Evolutionary conservation across 2,329 filamentous ascomycete species (phyloP), one percentile per base, ranked within the genome.

Genomic region (Neurospora sp.): DNA sequence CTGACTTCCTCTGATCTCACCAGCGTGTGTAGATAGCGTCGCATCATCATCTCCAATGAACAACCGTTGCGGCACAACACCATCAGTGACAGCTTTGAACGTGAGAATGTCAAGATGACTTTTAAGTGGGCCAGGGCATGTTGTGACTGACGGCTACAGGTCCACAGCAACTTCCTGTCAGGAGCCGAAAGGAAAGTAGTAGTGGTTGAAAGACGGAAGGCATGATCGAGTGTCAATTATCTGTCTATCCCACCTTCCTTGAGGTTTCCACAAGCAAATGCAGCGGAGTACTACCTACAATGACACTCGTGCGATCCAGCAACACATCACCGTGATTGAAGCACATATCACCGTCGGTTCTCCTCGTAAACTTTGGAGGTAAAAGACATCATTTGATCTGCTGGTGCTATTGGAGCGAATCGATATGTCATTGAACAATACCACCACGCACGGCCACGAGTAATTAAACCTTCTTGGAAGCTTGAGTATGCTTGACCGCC

Each of bases 31-130:
- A 11, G 0, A 46, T 6, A 11, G 4, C 1, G 41, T 11, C n/a
- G 0, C 0, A 3, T 46, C 41, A 19, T 19, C 1, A 0, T 11
- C 8, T 19, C 3, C 8, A 0, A 19, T 46, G 41, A 28, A 23
- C 23, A 28, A 28, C 23, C 23, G 8, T 19, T 23, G 43, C 43
- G 19, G 10, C 5, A 12, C 10, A 23, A 23, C 2, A 8, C 11
- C 10, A 23, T 52, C 43, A 52, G 19, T 23, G 10, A 52, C 19
- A 6, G 2, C 43, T 23, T 6, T 6, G 10, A 12, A 12, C n/a
- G n/a, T 12, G 10, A 12, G 19, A 19, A 46, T 11, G 1, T 4
- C n/a, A 11, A 12, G 0, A 0, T 12, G 8, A 11, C 41, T 23
- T 46, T n/a, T 23, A 46, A 6, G n/a, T 19, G 10, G 43, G 19